Evolutionary conservation across 441 rosid species (phyloP), one percentile per base, ranked within the genome.

Genomic region (Euphorbia schlechtendalii): DNA sequence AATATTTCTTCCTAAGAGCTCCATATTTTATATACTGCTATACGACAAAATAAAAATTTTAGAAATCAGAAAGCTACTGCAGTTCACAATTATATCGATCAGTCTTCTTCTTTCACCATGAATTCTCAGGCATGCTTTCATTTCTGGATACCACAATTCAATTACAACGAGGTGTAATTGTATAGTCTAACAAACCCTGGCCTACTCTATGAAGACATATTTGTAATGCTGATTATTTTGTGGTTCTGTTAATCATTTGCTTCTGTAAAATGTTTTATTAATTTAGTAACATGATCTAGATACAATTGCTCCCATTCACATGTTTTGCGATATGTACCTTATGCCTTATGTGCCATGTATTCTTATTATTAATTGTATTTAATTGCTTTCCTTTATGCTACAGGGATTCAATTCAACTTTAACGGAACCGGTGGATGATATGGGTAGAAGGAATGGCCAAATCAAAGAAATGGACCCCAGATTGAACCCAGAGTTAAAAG

Each of bases 331-430:
- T 59, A 36, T 18, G 20, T 20, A 18, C 48, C n/a, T 28, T 40
- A n/a, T 22, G 27, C 40, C 20, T 41, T 11, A 10, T 17, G 25
- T 59, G 63, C 12, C 21, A 59, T 38, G 21, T 36, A 27, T 3
- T 7, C 11, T 38, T 28, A 13, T 12, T 57, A 55, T 14, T 58
- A 7, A 32, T 32, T 32, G n/a, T 34, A 9, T 20, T 21, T 28
- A 0, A 55, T 28, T 20, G 4, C 15, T 4, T 8, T 62, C 38
- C 60, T n/a, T 70, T 53, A 38, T 53, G 38, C 61, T 75, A 22
- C 82, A 88, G 96, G 96, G 90, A 41, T 84, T 86, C 66, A 84
- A 84, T 67, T 76, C 87, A 75, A 84, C 88, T 38, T 72, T 88
- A 69, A 88, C 92, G 27, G 88, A 83, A 71, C 90, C 84, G 65